Conservation (phyloP, 768 basidiomycete genomes). For the Crucibulum laeve region DNA sequence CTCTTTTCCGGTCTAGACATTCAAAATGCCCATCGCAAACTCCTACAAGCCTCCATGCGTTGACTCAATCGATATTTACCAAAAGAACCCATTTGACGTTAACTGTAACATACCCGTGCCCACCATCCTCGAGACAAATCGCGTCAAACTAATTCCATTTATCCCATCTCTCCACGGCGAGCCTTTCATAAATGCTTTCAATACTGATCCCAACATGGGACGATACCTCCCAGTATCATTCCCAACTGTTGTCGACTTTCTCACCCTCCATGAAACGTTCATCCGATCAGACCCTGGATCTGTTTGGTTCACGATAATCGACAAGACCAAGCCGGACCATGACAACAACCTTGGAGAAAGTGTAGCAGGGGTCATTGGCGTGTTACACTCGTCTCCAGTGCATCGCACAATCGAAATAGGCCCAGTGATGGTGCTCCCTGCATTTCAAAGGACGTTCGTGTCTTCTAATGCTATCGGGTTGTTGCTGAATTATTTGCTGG, state of each 20-base stretch:
- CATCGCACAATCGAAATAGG: conserved; percentile 43
- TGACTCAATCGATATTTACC: conserved; percentile 5
- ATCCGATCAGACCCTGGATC: conserved; percentile 20
- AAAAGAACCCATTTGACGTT: conserved; percentile 22
- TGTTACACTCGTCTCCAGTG: conserved; percentile 25
- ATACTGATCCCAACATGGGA: conserved; percentile 24
- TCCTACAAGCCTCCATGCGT: conserved; percentile 1
- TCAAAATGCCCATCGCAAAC: conserved; percentile 5
- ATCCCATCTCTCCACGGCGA: conserved; percentile 27
- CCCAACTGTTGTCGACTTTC: conserved; percentile 20
- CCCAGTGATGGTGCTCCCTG: conserved; percentile 40
- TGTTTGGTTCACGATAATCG: conserved; percentile 42
- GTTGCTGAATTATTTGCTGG: conserved; percentile 33
- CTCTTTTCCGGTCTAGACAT: no score
- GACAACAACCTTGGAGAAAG: conserved; percentile 18
- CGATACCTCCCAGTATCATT: conserved; percentile 37
- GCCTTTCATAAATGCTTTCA: conserved; percentile 15
- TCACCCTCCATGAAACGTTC: conserved; percentile 18
- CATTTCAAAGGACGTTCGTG: conserved; percentile 46
- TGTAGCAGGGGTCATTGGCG: conserved; percentile 50
- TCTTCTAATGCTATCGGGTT: conserved; percentile 39
- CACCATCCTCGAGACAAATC: conserved; percentile 29
- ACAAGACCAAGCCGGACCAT: conserved; percentile 34
- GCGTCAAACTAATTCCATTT: conserved; percentile 40
- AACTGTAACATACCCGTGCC: conserved; percentile 39